Conservation (phyloP, 441 rosid genomes). For the Bocquillonia castaneifolia region DNA sequence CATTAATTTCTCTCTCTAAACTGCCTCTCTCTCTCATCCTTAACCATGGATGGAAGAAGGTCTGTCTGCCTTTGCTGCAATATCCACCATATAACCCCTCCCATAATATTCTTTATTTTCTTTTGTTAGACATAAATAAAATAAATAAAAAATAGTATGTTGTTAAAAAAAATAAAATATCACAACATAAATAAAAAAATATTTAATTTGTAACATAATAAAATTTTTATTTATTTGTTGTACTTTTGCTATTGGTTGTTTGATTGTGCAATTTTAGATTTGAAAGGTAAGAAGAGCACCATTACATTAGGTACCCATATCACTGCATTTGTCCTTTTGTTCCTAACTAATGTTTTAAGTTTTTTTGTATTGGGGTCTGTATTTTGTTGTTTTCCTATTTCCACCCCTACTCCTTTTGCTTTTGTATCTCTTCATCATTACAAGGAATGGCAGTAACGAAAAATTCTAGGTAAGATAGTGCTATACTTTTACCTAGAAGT, state of each 20-base stretch:
- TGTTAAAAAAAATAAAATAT: too few species aligned
- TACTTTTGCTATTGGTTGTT: slow-evolving; percentile 2
- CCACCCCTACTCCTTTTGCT: not conserved
- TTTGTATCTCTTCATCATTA: not conserved
- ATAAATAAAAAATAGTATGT: not conserved
- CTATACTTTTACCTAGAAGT: too few species aligned
- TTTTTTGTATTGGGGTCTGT: slow-evolving; percentile 14
- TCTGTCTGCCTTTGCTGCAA: slow-evolving; percentile 44
- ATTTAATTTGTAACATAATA: too few species aligned
- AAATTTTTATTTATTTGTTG: not conserved
- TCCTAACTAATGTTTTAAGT: slow-evolving; percentile 22
- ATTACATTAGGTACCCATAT: slow-evolving; percentile 37
- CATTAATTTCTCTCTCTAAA: slow-evolving; percentile 18
- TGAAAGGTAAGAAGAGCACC: slow-evolving; percentile 34
- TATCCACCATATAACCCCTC: slow-evolving; percentile 43
- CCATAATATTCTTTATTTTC: slow-evolving; percentile 22
- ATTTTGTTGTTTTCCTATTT: slow-evolving; percentile 23
- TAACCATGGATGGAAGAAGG: slow-evolving; percentile 34
- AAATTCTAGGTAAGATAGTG: too few species aligned
- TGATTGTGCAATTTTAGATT: slow-evolving; percentile 16
- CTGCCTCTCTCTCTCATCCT: slow-evolving; percentile 32
- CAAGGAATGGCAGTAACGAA: too few species aligned
- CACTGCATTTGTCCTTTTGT: slow-evolving; percentile 40
- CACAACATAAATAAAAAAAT: too few species aligned
- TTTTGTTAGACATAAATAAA: not conserved